Evolutionary conservation across 331 rosid species (phyloP).

Genomic region (Pyracantha coccinea): DNA sequence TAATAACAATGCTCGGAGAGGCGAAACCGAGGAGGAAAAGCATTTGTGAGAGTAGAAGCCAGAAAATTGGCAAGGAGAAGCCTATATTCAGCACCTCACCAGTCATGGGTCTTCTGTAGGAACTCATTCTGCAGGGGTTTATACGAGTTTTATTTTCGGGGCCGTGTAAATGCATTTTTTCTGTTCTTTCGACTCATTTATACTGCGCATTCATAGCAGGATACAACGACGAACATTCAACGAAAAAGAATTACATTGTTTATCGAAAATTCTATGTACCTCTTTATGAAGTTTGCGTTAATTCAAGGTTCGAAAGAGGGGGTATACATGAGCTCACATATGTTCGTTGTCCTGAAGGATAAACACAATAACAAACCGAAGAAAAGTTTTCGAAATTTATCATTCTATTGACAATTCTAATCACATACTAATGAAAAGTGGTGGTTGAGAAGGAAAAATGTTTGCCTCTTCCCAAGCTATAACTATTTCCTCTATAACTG

Average conservation of each 20-base stretch:
- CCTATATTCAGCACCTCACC: constrained; percentile 51
- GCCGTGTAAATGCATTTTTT: constrained; percentile 6
- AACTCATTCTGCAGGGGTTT: background rate
- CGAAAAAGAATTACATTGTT: background rate
- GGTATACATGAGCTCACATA: background rate
- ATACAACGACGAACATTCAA: background rate
- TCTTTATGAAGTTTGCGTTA: no score
- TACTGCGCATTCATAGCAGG: background rate
- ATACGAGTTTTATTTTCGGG: background rate
- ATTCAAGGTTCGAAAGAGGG: background rate
- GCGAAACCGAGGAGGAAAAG: constrained; percentile 89
- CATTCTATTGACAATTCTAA: constrained; percentile 7
- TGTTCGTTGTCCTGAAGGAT: no score
- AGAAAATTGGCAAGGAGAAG: constrained; percentile 34
- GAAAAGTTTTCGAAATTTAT: background rate
- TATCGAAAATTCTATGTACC: background rate
- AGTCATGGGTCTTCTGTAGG: constrained; percentile 31
- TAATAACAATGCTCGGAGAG: constrained; percentile 80
- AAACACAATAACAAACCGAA: background rate
- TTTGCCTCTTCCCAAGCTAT: constrained; percentile 37
- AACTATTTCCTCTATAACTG: constrained; percentile 2
- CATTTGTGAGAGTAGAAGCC: constrained; percentile 33
- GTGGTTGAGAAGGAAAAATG: constrained; percentile 45
- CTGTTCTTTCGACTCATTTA: background rate
- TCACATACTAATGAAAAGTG: background rate